Conservation (phyloP, 2,329 filamentous ascomycete genomes). For the Aspergillus sp. region DNA sequence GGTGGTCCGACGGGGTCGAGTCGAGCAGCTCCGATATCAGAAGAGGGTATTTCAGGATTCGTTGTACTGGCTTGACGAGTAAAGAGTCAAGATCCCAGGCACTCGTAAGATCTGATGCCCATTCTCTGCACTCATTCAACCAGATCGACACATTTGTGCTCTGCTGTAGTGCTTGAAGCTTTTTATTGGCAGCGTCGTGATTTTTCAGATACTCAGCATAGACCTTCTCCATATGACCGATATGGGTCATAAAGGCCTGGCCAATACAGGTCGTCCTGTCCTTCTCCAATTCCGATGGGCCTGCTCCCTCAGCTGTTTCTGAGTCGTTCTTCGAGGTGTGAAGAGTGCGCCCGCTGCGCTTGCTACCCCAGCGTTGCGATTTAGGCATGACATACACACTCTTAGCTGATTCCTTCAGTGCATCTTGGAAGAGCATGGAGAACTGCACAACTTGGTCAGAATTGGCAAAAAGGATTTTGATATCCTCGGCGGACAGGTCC, state of each 20-base stretch:
- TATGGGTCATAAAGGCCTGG: conserved; percentile 56
- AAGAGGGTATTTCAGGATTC: conserved; percentile 89
- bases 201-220: conserved; percentile 67
- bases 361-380: conserved; percentile 53
- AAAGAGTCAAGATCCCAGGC: conserved; percentile 95
- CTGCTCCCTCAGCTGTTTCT: conserved; percentile 26
- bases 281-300: conserved; percentile 52
- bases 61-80: conserved; percentile 95
- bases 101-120: conserved; percentile 85
- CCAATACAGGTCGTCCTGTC: conserved; percentile 61
- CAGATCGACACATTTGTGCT: conserved; percentile 70
- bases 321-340: conserved; percentile 29
- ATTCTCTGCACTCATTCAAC: conserved; percentile 89
- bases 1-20: conserved; percentile 77
- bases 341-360: conserved; percentile 48
- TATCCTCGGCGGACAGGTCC: conserved; percentile 76
- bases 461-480: conserved; percentile 89
- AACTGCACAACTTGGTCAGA: conserved; percentile 88
- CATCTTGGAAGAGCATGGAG: conserved; percentile 73
- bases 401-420: conserved; percentile 77
- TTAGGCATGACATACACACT: conserved; percentile 71
- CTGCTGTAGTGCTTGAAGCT: conserved; percentile 50
- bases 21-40: conserved; percentile 78
- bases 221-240: conserved; percentile 62
- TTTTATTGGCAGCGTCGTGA: conserved; percentile 63